Percentiles rank a stretch among this genome's conserved stretches.
Conservation (phyloP, 1,284 basidiomycete genomes). For the Ganoderma leucocontextum region DNA sequence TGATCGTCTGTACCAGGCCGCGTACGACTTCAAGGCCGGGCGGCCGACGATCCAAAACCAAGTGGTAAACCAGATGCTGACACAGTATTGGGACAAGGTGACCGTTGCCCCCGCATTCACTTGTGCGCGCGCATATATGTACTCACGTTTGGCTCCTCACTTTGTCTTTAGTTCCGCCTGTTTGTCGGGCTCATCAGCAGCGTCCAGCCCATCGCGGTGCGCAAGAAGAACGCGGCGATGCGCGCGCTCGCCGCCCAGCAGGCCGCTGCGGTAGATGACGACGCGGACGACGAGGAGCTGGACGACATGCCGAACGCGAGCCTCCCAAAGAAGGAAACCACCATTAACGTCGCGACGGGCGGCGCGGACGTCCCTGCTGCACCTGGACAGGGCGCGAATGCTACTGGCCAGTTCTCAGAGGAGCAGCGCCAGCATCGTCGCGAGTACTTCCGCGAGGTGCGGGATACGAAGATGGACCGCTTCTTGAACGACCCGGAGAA, state of each 20-base stretch:
- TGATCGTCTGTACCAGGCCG: constrained; percentile 65
- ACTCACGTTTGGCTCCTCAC: background rate
- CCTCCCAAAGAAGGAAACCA: constrained; percentile 22
- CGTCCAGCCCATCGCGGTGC: constrained; percentile 41
- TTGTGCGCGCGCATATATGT: background rate
- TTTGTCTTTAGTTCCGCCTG: constrained; percentile 52
- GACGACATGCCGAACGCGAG: constrained; percentile 25
- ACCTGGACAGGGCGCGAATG: background rate
- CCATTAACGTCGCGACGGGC: constrained; percentile 12
- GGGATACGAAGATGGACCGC: constrained; percentile 48
- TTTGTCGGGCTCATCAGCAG: constrained; percentile 59
- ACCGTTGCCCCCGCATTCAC: background rate
- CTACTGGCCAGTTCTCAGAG: constrained; percentile 10
- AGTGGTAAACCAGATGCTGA: constrained; percentile 55
- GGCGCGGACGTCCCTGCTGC: background rate
- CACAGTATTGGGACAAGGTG: constrained; percentile 70
- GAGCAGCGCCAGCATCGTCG: constrained; percentile 43
- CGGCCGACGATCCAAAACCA: constrained; percentile 53
- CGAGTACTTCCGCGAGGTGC: constrained; percentile 47
- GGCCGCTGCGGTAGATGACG: constrained; percentile 25
- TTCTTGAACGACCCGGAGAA: constrained; percentile 69
- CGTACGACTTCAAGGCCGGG: constrained; percentile 61
- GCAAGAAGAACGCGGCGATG: constrained; percentile 36
- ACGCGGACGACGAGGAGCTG: constrained; percentile 32
- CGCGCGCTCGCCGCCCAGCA: constrained; percentile 18